These are phyloP conservation scores for Pestalotiopsis sp. DNA, from an alignment of 2,329 filamentous ascomycete genomes.

Conservation along the genomic window DNA sequence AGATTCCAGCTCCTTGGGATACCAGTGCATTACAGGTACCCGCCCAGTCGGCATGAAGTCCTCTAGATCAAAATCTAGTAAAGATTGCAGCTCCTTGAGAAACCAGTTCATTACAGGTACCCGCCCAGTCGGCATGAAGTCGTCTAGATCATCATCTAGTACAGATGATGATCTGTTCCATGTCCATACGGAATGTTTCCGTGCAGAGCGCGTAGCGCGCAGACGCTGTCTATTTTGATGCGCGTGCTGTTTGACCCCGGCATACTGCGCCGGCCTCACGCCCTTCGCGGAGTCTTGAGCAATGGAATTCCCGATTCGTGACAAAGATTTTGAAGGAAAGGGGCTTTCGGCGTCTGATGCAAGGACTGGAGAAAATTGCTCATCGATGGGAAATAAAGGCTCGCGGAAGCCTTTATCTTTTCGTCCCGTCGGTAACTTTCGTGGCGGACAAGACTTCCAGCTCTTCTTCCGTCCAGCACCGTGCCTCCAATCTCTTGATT, in stretches of 20 bases:
- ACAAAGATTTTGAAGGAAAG: background rate
- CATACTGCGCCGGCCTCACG: background rate
- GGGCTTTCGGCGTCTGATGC: background rate
- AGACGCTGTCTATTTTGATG: background rate
- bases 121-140: background rate
- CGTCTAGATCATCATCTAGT: background rate
- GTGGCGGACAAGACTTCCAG: background rate
- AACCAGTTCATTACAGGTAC: too few species aligned
- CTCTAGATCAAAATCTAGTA: background rate
- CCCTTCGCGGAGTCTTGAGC: background rate
- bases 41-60: background rate
- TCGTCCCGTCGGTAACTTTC: background rate
- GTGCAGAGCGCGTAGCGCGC: background rate
- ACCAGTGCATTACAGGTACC: too few species aligned
- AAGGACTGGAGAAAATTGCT: background rate
- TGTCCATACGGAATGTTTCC: background rate
- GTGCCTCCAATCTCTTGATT: background rate
- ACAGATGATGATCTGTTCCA: background rate
- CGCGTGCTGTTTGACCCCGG: background rate
- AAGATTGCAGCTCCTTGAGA: too few species aligned
- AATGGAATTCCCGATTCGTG: background rate
- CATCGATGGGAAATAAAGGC: background rate
- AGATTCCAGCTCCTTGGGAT: too few species aligned
- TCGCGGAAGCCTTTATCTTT: background rate
- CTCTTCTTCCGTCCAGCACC: background rate